Base-by-base conservation (phyloP, 441 rosid genomes). In the Theobroma grandiflorum region DNA sequence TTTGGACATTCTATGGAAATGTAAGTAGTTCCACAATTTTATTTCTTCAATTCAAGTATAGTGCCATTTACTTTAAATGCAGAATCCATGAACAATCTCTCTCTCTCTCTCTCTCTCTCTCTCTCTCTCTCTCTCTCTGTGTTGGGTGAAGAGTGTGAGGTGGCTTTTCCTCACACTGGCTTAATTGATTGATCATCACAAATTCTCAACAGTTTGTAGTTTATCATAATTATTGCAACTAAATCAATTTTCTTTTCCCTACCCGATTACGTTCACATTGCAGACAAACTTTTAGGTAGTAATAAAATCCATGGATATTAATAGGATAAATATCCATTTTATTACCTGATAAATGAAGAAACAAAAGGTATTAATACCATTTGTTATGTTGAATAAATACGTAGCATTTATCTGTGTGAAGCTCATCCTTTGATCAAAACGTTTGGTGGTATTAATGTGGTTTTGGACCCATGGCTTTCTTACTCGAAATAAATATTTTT, bases 201-300 rank as follows among this genome's bases (percentile, higher is more conserved):
- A 49, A 49, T 49, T 71, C 74, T 71, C 74, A 71, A 49, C 74
- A 8, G 74, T 8, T 49, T 71, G 31, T 31, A 45, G 74, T 14
- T 49, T 71, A 71, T 33, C 14, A 71, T 50, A 31, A 71, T 50
- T 71, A 50, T 50, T 50, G 75, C 61, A 50, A 50, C 8, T 50
- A 50, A 71, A 71, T 71, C 6, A 0, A 26, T 50, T n/a, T 55
- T 33, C 1, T 45, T 68, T 38, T 16, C 40, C 15, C 49, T 66
- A 66, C 71, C 49, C n/a, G 12, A 10, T 8, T 8, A 45, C 6
- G 71, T 16, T 47, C 7, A 10, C 12, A 22, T 58, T 26, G 3
- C 37, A 68, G 5, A 1, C 15, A 68, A 47, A 47, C 57, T 11
- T 69, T 47, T 26, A 45, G 11, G 40, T 47, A 33, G 57, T 3